Conservation (phyloP, 495 filamentous ascomycete genomes). For the Oleoguttula mirabilis region DNA sequence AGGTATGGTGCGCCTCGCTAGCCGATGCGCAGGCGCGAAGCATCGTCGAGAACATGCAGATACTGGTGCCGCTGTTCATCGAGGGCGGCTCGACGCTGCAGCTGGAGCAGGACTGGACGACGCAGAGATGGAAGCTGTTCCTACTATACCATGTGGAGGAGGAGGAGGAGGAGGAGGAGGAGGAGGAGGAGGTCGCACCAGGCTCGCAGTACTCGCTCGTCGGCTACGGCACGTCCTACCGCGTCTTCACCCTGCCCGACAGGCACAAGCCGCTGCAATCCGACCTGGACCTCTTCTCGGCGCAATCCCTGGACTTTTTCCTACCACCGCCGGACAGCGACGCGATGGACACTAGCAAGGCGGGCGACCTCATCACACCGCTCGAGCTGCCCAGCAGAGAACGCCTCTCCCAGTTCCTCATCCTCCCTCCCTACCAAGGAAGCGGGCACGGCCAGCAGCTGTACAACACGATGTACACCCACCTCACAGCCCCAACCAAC, state of each 20-base stretch:
- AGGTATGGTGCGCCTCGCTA: slow-evolving; percentile 50
- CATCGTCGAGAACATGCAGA: slow-evolving; percentile 64
- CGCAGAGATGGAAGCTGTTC: slow-evolving; percentile 78
- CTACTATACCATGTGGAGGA: slow-evolving; percentile 47
- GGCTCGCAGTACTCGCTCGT: slow-evolving; percentile 57
- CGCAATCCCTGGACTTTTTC: slow-evolving; percentile 20
- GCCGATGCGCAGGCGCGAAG: slow-evolving; percentile 46
- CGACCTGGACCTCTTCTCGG: slow-evolving; percentile 18
- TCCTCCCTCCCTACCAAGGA: slow-evolving; percentile 77
- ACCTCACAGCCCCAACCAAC: slow-evolving; percentile 47
- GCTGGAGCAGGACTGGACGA: slow-evolving; percentile 57
- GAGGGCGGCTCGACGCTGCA: slow-evolving; percentile 70
- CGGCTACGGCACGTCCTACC: slow-evolving; percentile 80
- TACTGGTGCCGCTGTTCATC: slow-evolving; percentile 77
- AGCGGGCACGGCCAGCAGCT: slow-evolving; percentile 67
- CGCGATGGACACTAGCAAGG: slow-evolving; percentile 21
- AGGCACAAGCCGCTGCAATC: slow-evolving; percentile 1
- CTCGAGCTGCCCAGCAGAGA: slow-evolving; percentile 50
- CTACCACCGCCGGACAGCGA: slow-evolving; percentile 35
- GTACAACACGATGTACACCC: slow-evolving; percentile 62
- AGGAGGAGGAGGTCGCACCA: slow-evolving; percentile 36
- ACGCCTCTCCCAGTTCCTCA: slow-evolving; percentile 86
- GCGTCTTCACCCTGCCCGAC: slow-evolving; percentile 53
- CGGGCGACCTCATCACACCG: slow-evolving; percentile 1
- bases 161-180: not conserved